phyloP scores from a whole-genome alignment of 139 green algal species.

The Micractinium conductrix region DNA sequence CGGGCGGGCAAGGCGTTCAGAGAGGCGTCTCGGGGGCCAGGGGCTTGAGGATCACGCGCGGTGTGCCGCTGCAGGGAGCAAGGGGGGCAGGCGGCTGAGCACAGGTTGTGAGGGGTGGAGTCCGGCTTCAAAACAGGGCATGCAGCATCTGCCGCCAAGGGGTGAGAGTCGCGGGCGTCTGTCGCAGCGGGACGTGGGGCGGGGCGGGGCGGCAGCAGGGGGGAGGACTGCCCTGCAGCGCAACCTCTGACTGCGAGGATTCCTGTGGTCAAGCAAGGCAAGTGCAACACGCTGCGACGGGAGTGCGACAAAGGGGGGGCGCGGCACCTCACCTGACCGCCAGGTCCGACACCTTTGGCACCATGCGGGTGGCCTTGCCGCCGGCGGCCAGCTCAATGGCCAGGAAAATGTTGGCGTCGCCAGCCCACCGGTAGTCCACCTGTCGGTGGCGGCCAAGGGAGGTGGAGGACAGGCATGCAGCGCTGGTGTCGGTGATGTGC shows the following conservation, averaged over 20 bases:
- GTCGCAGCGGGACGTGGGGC: too few relatives aligned
- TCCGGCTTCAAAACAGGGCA: too few relatives aligned
- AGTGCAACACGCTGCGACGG: too few relatives aligned
- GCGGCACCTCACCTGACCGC: conserved; percentile 59
- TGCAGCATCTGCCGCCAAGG: too few relatives aligned
- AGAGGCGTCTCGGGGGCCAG: too few relatives aligned
- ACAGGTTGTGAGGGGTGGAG: too few relatives aligned
- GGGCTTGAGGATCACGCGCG: conserved; percentile 67
- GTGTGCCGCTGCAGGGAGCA: conserved; percentile 5
- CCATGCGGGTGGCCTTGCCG: conserved; percentile 75
- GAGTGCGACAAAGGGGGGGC: too few relatives aligned
- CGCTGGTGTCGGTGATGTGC: not conserved
- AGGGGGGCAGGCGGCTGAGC: too few relatives aligned
- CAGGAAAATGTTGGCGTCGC: conserved; percentile 89
- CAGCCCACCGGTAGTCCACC: conserved; percentile 83
- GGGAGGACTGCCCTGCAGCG: not conserved
- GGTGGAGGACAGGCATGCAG: not conserved
- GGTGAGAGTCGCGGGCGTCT: too few relatives aligned
- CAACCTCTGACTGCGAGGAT: too few relatives aligned
- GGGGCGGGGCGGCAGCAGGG: not conserved
- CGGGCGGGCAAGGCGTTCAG: not conserved
- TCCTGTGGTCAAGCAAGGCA: too few relatives aligned
- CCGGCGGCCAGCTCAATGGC: conserved; percentile 73
- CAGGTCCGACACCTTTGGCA: conserved; percentile 86
- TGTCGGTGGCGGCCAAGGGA: conserved; percentile 27